Conservation (phyloP, 2,329 filamentous ascomycete genomes). For the Colletotrichum sp. region DNA sequence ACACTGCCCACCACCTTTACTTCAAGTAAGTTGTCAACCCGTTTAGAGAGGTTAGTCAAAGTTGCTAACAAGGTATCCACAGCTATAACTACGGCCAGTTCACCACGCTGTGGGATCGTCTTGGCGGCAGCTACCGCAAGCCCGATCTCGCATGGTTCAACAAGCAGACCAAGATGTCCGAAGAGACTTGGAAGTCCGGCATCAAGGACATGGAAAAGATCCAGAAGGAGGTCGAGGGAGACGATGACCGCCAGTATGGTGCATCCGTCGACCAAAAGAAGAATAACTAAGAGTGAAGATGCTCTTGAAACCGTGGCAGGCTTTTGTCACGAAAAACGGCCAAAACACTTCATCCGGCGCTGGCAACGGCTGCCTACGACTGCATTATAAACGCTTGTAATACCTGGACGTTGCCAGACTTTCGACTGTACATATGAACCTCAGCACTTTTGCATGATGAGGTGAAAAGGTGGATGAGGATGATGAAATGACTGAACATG, state of each 20-base stretch:
- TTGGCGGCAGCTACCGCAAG: conserved; percentile 75
- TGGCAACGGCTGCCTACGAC: not conserved
- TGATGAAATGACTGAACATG: not conserved
- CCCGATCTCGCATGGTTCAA: conserved; percentile 76
- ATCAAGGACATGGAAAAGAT: conserved; percentile 69
- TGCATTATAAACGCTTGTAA: not conserved
- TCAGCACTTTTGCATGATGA: not conserved
- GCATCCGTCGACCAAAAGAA: conserved; percentile 24
- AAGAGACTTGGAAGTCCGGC: conserved; percentile 66
- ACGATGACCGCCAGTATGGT: conserved; percentile 24
- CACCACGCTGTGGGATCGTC: conserved; percentile 76
- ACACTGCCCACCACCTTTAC: conserved; percentile 74
- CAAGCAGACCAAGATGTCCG: conserved; percentile 72
- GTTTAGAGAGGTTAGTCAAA: not conserved
- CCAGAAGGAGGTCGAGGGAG: conserved; percentile 49
- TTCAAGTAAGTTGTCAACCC: conserved; percentile 17
- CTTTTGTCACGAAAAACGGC: not conserved
- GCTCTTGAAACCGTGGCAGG: not conserved
- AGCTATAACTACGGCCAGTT: conserved; percentile 74
- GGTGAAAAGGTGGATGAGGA: not conserved
- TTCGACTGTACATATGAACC: conserved; percentile 8
- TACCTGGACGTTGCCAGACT: not conserved
- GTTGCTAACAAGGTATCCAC: conserved; percentile 59
- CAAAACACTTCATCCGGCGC: not conserved
- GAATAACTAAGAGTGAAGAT: conserved; percentile 12